These are phyloP conservation scores for Kwoniella mangroviensis DNA, from an alignment of 768 basidiomycete species.

Conservation along the genomic window DNA sequence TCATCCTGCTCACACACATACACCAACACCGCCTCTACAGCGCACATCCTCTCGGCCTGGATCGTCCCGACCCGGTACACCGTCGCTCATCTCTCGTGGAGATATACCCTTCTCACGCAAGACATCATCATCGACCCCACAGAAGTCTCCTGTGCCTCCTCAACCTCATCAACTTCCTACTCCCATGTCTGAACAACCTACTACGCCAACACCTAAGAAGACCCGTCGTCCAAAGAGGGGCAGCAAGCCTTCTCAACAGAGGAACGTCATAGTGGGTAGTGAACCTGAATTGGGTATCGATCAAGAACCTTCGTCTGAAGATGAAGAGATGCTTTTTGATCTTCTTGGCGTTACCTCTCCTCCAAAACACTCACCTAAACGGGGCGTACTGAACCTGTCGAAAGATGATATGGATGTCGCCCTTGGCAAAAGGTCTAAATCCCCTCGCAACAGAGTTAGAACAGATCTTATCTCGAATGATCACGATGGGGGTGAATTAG, in stretches of 20 bases:
- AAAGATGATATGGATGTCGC: constrained; percentile 26
- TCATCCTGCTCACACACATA: constrained; percentile 12
- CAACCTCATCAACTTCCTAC: constrained; percentile 1
- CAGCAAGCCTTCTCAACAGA: constrained; percentile 18
- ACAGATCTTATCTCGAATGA: neutral
- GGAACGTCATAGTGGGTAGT: neutral
- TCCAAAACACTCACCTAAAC: neutral
- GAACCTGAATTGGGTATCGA: constrained; percentile 1
- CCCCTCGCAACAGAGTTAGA: constrained; percentile 1
- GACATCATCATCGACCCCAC: constrained; percentile 1
- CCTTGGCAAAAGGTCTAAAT: constrained; percentile 8
- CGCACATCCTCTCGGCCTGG: constrained; percentile 24
- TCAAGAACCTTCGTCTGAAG: constrained; percentile 22
- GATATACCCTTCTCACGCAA: constrained; percentile 20
- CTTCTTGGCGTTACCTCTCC: constrained; percentile 23
- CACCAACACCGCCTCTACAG: constrained; percentile 15
- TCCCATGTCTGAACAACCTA: constrained; percentile 19
- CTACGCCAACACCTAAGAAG: constrained; percentile 27
- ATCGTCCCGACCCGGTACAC: constrained; percentile 22
- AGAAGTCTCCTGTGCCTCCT: neutral
- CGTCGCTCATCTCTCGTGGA: constrained; percentile 10
- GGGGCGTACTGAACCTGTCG: constrained; percentile 20
- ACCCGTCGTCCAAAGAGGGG: constrained; percentile 6
- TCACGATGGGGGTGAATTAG: neutral
- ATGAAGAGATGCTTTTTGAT: constrained; percentile 30